Evolutionary conservation across 345 rosid species (phyloP).

Genomic region (Barbarea vulgaris): DNA sequence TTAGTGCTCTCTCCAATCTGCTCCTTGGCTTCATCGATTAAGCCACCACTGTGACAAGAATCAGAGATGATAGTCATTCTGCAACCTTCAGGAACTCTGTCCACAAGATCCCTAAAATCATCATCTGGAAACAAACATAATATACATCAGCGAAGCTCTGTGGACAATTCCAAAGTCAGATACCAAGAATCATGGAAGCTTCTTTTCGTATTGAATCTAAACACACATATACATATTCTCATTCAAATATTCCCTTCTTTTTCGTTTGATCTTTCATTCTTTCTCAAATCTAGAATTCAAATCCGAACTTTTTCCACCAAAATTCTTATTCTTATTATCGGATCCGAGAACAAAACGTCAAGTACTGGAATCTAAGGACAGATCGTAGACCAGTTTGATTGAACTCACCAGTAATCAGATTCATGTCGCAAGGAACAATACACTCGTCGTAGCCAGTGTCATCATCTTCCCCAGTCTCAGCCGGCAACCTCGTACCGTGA

Average conservation of each 20-base stretch:
- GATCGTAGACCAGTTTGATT: not conserved
- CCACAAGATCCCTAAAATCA: constrained; percentile 93
- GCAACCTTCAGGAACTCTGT: constrained; percentile 66
- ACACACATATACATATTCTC: not conserved
- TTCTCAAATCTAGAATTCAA: not conserved
- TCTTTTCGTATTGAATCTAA: not conserved
- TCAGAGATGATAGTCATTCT: constrained; percentile 83
- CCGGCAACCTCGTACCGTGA: constrained; percentile 95
- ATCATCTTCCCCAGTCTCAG: constrained; percentile 96
- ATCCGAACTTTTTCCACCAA: not conserved
- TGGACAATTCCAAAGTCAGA: not conserved
- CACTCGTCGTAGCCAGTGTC: constrained; percentile 97
- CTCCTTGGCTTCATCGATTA: constrained; percentile 87
- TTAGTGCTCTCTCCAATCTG: constrained; percentile 91
- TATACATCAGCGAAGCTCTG: not conserved
- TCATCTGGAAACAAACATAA: constrained; percentile 56
- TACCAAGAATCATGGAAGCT: constrained; percentile 11
- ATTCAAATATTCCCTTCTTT: not conserved
- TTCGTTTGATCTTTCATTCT: not conserved
- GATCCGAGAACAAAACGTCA: constrained; percentile 13
- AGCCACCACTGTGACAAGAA: constrained; percentile 96
- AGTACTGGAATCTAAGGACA: constrained; percentile 1
- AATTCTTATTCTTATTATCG: not conserved
- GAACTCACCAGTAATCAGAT: constrained; percentile 80
- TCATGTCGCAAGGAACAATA: constrained; percentile 95